phyloP scores from a whole-genome alignment of 805 yeast genomes.

The Ogataea chonburiensis region DNA sequence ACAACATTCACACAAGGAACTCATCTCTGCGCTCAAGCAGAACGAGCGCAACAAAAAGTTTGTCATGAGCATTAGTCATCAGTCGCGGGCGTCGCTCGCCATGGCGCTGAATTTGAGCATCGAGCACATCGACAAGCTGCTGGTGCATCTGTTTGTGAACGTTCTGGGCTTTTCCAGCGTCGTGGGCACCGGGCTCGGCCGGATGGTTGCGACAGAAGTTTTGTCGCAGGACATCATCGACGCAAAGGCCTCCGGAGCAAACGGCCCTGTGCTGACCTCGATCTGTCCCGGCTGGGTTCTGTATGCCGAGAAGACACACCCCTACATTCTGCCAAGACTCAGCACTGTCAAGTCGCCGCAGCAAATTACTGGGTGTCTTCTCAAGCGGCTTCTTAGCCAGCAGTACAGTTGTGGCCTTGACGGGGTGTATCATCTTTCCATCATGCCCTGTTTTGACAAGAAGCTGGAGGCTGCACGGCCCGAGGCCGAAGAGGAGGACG shows the following conservation, averaged over 20 bases:
- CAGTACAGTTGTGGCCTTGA: constrained; percentile 29
- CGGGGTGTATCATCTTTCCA: constrained; percentile 71
- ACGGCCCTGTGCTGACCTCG: constrained; percentile 61
- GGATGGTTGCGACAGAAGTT: constrained; percentile 58
- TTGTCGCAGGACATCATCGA: constrained; percentile 42
- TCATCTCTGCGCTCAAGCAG: constrained; percentile 54
- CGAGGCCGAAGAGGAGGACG: constrained; percentile 43
- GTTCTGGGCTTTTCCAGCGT: constrained; percentile 68
- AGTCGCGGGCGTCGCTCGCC: constrained; percentile 79
- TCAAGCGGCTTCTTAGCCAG: constrained; percentile 52
- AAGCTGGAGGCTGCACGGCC: constrained; percentile 91
- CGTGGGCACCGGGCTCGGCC: constrained; percentile 82
- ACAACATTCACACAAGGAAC: constrained; percentile 82
- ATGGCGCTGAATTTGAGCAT: constrained; percentile 56
- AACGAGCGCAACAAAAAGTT: constrained; percentile 41
- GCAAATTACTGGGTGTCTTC: constrained; percentile 80
- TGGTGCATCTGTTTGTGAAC: constrained; percentile 56
- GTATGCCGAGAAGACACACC: constrained; percentile 94
- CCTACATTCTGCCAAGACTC: constrained; percentile 68
- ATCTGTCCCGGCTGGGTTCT: constrained; percentile 96
- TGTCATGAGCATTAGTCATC: constrained; percentile 82
- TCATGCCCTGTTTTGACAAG: constrained; percentile 98
- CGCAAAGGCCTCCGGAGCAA: constrained; percentile 11
- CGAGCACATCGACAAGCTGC: constrained; percentile 56
- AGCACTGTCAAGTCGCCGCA: constrained; percentile 86